phyloP scores from a whole-genome alignment of 192 early-diverging fungal species.

The Pecoramyces ruminantium region DNA sequence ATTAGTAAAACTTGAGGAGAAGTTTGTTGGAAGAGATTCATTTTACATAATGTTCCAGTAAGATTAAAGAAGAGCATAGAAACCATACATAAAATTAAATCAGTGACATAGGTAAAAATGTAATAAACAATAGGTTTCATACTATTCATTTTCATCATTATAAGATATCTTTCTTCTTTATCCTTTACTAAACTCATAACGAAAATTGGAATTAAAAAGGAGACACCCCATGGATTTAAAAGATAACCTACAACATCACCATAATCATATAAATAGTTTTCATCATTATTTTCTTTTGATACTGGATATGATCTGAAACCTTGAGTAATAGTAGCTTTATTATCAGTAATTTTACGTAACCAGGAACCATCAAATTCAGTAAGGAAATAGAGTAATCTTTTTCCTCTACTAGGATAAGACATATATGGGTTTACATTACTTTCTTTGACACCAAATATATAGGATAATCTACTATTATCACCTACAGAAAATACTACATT shows the following conservation, averaged over 20 bases:
- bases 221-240: conserved; percentile 56
- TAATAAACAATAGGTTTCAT: conserved; percentile 41
- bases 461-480: not conserved
- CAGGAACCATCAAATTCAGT: not conserved
- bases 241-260: conserved; percentile 36
- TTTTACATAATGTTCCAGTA: conserved; percentile 27
- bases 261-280: conserved; percentile 15
- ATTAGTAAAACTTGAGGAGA: conserved; percentile 15
- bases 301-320: conserved; percentile 38
- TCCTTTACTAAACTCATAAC: conserved; percentile 49
- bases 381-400: not conserved
- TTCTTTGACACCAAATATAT: not conserved
- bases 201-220: conserved; percentile 48
- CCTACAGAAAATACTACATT: not conserved
- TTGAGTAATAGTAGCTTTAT: conserved; percentile 34
- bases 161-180: conserved; percentile 48
- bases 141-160: conserved; percentile 64
- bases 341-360: not conserved
- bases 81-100: conserved; percentile 37
- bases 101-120: conserved; percentile 39
- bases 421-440: not conserved
- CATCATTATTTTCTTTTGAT: not conserved
- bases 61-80: conserved; percentile 40
- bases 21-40: conserved; percentile 48
- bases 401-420: not conserved